Evolutionary conservation across 306 rosid species (phyloP).

Genomic region (Quercus ilex): DNA sequence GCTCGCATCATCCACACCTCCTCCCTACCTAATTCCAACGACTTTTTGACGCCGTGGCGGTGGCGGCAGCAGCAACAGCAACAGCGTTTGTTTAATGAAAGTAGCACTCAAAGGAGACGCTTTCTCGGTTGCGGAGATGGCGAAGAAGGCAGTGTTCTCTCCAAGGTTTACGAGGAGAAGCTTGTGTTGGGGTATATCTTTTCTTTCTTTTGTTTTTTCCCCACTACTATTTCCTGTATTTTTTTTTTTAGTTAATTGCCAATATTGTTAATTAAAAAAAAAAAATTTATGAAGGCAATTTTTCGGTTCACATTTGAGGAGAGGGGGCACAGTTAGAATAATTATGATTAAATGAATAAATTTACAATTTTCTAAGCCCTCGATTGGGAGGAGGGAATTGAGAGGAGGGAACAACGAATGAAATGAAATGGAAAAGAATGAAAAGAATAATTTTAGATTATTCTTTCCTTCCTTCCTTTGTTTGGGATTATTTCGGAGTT

Average conservation of each 20-base stretch:
- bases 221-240: background rate
- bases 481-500: fast-evolving
- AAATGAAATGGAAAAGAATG: too few species aligned
- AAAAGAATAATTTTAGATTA: too few species aligned
- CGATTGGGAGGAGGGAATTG: fast-evolving
- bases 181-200: slow-evolving; percentile 68
- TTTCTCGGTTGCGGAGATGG: slow-evolving; percentile 93
- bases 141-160: slow-evolving; percentile 63
- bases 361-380: fast-evolving
- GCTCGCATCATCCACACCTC: too few species aligned
- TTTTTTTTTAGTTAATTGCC: background rate
- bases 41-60: too few species aligned
- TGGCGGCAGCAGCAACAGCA: too few species aligned
- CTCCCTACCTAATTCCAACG: too few species aligned
- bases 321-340: too few species aligned
- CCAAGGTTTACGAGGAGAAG: slow-evolving; percentile 82
- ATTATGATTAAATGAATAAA: too few species aligned
- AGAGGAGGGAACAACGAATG: fast-evolving
- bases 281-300: too few species aligned
- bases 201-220: background rate
- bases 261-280: background rate
- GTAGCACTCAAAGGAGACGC: slow-evolving; percentile 40
- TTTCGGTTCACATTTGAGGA: too few species aligned
- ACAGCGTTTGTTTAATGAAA: background rate
- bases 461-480: fast-evolving